Evolutionary conservation across 2,329 filamentous ascomycete genomes (phyloP).

Genomic region (Fusarium floridanum): DNA sequence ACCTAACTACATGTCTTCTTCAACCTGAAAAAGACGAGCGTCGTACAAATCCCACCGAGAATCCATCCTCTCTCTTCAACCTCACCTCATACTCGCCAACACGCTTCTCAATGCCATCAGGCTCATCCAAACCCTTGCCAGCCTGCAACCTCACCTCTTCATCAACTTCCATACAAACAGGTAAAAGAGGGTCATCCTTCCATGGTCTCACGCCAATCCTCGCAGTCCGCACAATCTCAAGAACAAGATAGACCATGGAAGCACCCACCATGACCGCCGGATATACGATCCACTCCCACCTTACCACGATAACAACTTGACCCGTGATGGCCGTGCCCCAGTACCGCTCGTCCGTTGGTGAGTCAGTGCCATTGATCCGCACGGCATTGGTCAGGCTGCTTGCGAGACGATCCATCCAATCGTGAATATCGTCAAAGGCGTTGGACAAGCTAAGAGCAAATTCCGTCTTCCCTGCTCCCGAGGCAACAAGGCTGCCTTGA

Average conservation of each 20-base stretch:
- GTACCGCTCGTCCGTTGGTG: not conserved
- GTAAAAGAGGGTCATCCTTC: not conserved
- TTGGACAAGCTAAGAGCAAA: not conserved
- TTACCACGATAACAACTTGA: not conserved
- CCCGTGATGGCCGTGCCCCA: not conserved
- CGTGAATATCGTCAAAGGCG: not conserved
- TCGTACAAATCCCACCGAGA: not conserved
- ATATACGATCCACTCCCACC: slow-evolving; percentile 1
- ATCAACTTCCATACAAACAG: not conserved
- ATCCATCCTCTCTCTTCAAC: not conserved
- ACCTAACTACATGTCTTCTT: too few species aligned
- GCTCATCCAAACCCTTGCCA: not conserved
- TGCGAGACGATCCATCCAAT: not conserved
- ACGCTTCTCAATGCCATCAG: not conserved
- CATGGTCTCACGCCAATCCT: not conserved
- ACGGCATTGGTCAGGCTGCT: not conserved
- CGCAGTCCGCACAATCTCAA: not conserved
- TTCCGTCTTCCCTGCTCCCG: not conserved
- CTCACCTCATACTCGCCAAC: not conserved
- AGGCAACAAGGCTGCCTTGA: not conserved
- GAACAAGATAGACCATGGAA: not conserved
- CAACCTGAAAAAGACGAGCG: not conserved
- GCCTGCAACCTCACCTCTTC: not conserved
- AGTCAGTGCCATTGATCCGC: not conserved
- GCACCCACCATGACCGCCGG: not conserved